These are phyloP conservation scores for Capronia americana DNA, from an alignment of 2,329 filamentous ascomycete genomes.

Conservation along the genomic window DNA sequence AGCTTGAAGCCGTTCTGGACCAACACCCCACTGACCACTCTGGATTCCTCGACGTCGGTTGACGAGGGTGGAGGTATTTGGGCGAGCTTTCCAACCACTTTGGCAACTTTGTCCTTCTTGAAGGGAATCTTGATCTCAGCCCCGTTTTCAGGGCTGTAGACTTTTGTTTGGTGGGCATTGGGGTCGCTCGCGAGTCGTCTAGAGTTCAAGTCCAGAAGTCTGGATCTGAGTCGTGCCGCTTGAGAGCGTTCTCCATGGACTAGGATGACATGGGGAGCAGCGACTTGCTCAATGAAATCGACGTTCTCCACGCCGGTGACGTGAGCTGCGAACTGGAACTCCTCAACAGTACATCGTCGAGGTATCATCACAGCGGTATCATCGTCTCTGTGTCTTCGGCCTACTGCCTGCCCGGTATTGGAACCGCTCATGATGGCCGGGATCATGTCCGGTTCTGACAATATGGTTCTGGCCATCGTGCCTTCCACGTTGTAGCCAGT, in stretches of 20 bases:
- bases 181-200: conserved; percentile 49
- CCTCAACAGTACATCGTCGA: conserved; percentile 87
- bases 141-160: conserved; percentile 92
- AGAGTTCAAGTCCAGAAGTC: conserved; percentile 88
- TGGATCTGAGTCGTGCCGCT: conserved; percentile 96
- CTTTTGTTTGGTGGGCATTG: conserved; percentile 82
- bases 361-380: conserved; percentile 91
- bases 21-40: conserved; percentile 84
- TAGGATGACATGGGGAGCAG: conserved; percentile 90
- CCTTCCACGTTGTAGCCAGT: conserved; percentile 98
- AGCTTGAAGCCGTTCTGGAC: conserved; percentile 99
- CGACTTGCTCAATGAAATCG: conserved; percentile 95
- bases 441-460: conserved; percentile 94
- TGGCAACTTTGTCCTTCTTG: conserved; percentile 91
- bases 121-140: conserved; percentile 95
- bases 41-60: conserved; percentile 54
- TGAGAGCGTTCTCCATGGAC: conserved; percentile 98
- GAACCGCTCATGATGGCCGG: conserved; percentile 87
- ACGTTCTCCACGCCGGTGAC: conserved; percentile 95
- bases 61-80: conserved; percentile 72
- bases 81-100: conserved; percentile 93
- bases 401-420: conserved; percentile 61
- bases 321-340: conserved; percentile 94
- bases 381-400: conserved; percentile 66
- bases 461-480: conserved; percentile 95